Percentiles rank a stretch among this genome's conserved stretches.
Conservation (phyloP, 805 yeast genomes). For the Hanseniaspora occidentalis region DNA sequence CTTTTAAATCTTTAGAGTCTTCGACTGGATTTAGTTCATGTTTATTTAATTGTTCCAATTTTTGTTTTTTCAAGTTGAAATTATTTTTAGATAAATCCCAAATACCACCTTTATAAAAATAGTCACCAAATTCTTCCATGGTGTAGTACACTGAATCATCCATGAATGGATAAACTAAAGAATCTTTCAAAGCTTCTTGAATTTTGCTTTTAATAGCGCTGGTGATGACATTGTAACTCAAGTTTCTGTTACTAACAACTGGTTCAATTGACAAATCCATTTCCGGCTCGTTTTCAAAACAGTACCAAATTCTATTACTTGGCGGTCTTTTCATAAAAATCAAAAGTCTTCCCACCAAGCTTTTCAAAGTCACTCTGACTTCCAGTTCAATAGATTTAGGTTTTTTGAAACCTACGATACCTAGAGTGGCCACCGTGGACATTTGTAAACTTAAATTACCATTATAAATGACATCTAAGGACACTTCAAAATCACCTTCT, state of each 20-base stretch:
- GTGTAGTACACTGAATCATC: constrained; percentile 71
- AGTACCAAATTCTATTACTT: constrained; percentile 81
- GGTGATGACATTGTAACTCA: constrained; percentile 68
- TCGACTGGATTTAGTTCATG: not conserved
- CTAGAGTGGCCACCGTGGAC: constrained; percentile 67
- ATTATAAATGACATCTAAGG: constrained; percentile 49
- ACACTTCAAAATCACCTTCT: constrained; percentile 60
- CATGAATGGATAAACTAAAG: constrained; percentile 77
- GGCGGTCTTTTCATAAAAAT: constrained; percentile 80
- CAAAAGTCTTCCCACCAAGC: constrained; percentile 61
- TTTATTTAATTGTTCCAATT: not conserved
- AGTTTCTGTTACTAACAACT: constrained; percentile 71
- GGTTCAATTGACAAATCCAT: constrained; percentile 76
- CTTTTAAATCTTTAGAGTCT: constrained; percentile 10
- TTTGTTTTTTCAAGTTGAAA: not conserved
- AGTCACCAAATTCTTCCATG: constrained; percentile 35
- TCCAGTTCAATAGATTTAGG: constrained; percentile 62
- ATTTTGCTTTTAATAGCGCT: constrained; percentile 67
- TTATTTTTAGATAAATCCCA: constrained; percentile 38
- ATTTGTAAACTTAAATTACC: constrained; percentile 71
- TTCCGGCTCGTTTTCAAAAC: constrained; percentile 68
- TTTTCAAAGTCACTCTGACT: constrained; percentile 54
- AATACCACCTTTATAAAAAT: constrained; percentile 82
- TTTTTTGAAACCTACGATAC: constrained; percentile 61
- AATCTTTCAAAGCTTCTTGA: constrained; percentile 64